These are phyloP conservation scores for Dactylellina leptospora DNA, from an alignment of 2,329 filamentous ascomycete species.

Conservation along the genomic window DNA sequence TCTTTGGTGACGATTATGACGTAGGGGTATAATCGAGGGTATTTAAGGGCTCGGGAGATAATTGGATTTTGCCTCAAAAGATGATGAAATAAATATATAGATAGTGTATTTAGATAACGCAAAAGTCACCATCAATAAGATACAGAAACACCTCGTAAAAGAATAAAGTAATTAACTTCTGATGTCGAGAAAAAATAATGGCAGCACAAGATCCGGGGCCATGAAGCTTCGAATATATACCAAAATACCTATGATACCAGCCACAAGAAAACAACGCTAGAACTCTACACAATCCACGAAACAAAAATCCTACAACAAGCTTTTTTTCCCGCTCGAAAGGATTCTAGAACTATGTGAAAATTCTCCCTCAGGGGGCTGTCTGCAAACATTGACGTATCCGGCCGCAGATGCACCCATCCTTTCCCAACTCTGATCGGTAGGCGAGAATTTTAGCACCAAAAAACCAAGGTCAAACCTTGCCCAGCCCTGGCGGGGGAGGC, in stretches of 20 bases:
- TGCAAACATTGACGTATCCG: constrained; percentile 18
- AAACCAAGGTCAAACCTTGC: constrained; percentile 14
- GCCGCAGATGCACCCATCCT: constrained; percentile 7
- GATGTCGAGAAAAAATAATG: constrained; percentile 4
- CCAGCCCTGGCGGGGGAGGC: constrained; percentile 1
- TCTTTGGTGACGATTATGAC: too few species aligned
- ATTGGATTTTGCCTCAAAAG: too few species aligned
- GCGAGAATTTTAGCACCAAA: background rate
- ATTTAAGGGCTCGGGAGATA: too few species aligned
- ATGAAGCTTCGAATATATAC: constrained; percentile 24
- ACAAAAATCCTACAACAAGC: constrained; percentile 10
- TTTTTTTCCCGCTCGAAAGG: background rate
- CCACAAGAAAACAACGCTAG: too few species aligned
- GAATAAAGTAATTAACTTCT: too few species aligned
- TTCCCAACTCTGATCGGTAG: constrained; percentile 3
- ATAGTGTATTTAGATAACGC: too few species aligned
- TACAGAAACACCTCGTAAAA: too few species aligned
- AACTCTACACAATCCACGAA: background rate
- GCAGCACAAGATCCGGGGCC: background rate
- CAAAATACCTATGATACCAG: too few species aligned
- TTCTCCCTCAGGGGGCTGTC: background rate
- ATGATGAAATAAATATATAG: too few species aligned
- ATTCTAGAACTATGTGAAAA: background rate
- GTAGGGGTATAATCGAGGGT: too few species aligned
- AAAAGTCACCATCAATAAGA: too few species aligned